Conservation (phyloP, 129 eudicot genomes). For the Lactuca saligna region DNA sequence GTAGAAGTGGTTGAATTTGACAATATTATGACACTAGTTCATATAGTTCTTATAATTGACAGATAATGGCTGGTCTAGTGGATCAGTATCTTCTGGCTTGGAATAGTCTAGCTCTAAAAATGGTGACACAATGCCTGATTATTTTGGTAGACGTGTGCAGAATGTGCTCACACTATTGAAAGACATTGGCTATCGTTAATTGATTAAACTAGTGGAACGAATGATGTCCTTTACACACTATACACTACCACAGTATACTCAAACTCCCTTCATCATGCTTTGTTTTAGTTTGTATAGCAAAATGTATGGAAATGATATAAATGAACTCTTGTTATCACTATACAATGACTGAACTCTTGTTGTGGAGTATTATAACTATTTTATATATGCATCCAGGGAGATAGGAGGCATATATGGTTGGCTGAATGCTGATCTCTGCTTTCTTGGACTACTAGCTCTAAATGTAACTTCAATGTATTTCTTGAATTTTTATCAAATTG, state of each 20-base stretch:
- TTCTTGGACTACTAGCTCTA: conserved; percentile 76
- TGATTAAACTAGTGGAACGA: conserved; percentile 98
- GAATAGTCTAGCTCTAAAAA: conserved; percentile 48
- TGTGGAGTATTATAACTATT: not conserved
- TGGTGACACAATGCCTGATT: conserved; percentile 74
- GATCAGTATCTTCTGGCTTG: conserved; percentile 73
- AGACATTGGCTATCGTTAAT: conserved; percentile 77
- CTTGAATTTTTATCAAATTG: not conserved
- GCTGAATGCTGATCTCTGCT: conserved; percentile 96
- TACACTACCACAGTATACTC: conserved; percentile 61
- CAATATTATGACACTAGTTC: not conserved
- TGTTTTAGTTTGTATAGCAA: not conserved
- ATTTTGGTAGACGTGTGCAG: conserved; percentile 75
- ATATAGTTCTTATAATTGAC: conserved; percentile 26
- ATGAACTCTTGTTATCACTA: not conserved
- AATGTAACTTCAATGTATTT: conserved; percentile 45
- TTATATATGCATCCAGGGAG: conserved; percentile 42
- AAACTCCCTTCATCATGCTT: not conserved
- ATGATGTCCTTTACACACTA: conserved; percentile 77
- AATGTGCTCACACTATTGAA: conserved; percentile 61
- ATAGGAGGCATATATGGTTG: conserved; percentile 64
- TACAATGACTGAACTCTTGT: not conserved
- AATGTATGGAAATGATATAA: not conserved
- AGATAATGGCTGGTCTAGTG: conserved; percentile 91
- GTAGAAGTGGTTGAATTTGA: too few relatives aligned